These are phyloP conservation scores for Xerocomellus chrysenteron DNA, from an alignment of 768 basidiomycete genomes.

Conservation along the genomic window DNA sequence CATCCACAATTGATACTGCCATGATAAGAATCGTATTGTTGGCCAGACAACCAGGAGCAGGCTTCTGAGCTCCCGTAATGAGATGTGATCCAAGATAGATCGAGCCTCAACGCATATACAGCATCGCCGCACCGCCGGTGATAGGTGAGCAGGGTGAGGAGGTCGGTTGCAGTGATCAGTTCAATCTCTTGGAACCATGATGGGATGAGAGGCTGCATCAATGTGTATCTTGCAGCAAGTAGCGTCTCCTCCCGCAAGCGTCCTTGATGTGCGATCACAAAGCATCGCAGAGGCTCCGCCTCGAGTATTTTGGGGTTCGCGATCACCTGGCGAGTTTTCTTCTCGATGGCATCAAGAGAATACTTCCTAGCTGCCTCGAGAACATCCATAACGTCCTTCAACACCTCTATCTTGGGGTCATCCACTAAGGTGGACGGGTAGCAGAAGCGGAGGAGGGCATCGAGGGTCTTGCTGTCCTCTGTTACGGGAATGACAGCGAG, in stretches of 20 bases:
- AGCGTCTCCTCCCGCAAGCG: background rate
- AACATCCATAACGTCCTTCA: conserved; percentile 6
- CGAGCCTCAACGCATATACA: background rate
- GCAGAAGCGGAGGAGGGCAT: conserved; percentile 25
- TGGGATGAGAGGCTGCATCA: background rate
- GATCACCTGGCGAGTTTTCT: conserved; percentile 18
- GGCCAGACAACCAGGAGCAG: background rate
- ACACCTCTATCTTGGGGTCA: conserved; percentile 16
- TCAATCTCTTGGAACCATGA: background rate
- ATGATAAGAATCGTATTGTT: no score
- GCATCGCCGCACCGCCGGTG: background rate
- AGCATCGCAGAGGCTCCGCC: conserved; percentile 24
- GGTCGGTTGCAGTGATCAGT: background rate
- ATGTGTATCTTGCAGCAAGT: background rate
- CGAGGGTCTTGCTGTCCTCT: conserved; percentile 10
- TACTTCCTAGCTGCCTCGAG: conserved; percentile 19
- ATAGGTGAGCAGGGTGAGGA: background rate
- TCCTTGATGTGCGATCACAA: background rate
- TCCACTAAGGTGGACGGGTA: conserved; percentile 25
- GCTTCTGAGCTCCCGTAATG: background rate
- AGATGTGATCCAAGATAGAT: background rate
- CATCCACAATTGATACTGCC: no score
- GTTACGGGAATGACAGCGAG: conserved; percentile 20
- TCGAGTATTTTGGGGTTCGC: conserved; percentile 18
- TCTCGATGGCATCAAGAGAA: conserved; percentile 14